Conservation (phyloP, 371 early-diverging fungal species). For the Amoeboaphelidium occidentale region DNA sequence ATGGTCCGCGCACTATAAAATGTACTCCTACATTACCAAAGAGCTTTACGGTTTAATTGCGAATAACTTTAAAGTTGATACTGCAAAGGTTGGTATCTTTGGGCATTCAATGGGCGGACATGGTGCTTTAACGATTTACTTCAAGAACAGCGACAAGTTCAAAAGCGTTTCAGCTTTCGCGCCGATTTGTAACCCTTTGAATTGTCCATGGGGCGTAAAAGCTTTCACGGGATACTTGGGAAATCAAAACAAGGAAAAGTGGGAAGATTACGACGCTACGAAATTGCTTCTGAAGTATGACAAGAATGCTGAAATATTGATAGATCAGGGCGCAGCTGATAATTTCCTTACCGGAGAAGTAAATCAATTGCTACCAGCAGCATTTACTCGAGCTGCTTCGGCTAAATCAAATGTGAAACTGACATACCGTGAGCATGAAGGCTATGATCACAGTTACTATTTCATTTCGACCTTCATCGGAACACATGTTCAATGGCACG, state of each 20-base stretch:
- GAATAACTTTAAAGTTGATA: constrained; percentile 29
- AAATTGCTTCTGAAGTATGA: constrained; percentile 24
- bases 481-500: too few relatives aligned
- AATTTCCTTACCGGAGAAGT: constrained; percentile 28
- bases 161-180: constrained; percentile 56
- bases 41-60: constrained; percentile 37
- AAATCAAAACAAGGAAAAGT: constrained; percentile 13
- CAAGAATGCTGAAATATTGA: constrained; percentile 12
- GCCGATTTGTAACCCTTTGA: constrained; percentile 44
- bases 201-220: constrained; percentile 48
- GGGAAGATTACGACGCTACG: constrained; percentile 47
- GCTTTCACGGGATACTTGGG: constrained; percentile 55
- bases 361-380: constrained; percentile 33
- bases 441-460: constrained; percentile 63
- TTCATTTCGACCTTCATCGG: constrained; percentile 57
- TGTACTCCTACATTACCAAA: constrained; percentile 54
- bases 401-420: constrained; percentile 19
- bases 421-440: constrained; percentile 38
- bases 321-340: constrained; percentile 43
- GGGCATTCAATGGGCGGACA: constrained; percentile 48
- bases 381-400: constrained; percentile 21
- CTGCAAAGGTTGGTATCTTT: too few relatives aligned
- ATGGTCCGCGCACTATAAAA: constrained; percentile 27
- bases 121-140: constrained; percentile 46
- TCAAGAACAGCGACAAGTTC: constrained; percentile 35